Evolutionary conservation across 176 grass and related monocot genomes (phyloP).

Genomic region (Phoenix roebelenii): DNA sequence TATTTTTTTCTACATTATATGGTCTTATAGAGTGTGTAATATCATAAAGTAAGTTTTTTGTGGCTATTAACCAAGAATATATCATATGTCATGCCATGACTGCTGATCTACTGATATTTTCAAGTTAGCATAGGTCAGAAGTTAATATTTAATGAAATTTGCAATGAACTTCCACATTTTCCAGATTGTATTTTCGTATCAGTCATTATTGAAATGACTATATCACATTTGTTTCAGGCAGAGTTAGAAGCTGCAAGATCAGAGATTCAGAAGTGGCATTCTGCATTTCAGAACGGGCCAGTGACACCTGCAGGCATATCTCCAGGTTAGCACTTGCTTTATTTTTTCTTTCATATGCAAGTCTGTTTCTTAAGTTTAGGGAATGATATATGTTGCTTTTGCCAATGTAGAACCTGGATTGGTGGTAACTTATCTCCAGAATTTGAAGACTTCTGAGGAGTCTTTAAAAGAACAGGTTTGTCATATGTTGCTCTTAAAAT

Average conservation of each 20-base stretch:
- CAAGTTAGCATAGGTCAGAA: too few relatives aligned
- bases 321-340: slow-evolving; percentile 41
- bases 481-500: background rate
- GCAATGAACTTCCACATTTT: too few relatives aligned
- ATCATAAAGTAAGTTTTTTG: too few relatives aligned
- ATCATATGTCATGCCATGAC: too few relatives aligned
- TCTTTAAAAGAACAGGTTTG: slow-evolving; percentile 88
- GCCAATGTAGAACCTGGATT: slow-evolving; percentile 57
- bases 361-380: too few relatives aligned
- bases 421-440: slow-evolving; percentile 70
- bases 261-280: slow-evolving; percentile 96
- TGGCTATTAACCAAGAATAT: too few relatives aligned
- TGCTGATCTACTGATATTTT: too few relatives aligned
- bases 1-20: too few relatives aligned
- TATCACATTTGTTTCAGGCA: slow-evolving; percentile 32
- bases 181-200: too few relatives aligned
- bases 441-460: slow-evolving; percentile 93
- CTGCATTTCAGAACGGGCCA: slow-evolving; percentile 73
- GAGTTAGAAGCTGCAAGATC: slow-evolving; percentile 67
- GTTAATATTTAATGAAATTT: too few relatives aligned
- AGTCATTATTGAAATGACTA: slow-evolving; percentile 7
- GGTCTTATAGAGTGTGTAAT: too few relatives aligned
- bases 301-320: slow-evolving; percentile 45
- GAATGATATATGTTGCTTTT: slow-evolving; percentile 14
- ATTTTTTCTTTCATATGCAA: too few relatives aligned